Evolutionary conservation across 73 alveolate genomes (phyloP).

Genomic region (Effrenium voratum): DNA sequence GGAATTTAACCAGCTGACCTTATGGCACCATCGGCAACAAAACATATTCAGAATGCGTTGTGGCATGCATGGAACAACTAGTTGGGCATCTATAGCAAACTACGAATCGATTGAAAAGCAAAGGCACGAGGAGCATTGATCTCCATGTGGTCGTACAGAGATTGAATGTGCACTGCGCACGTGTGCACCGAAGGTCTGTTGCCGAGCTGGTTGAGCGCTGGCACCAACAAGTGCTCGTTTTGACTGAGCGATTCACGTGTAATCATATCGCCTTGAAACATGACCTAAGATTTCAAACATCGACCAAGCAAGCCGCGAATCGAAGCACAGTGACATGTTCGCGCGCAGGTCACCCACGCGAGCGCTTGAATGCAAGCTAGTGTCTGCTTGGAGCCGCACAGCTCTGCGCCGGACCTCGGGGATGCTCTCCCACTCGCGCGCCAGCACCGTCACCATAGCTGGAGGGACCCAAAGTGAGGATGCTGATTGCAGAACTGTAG

Average conservation of each 20-base stretch:
- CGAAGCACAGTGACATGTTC: no score
- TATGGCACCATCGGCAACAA: no score
- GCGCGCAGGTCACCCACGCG: no score
- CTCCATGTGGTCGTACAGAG: neutral
- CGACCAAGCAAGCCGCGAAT: no score
- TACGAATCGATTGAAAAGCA: neutral
- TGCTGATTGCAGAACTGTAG: no score
- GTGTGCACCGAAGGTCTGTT: neutral
- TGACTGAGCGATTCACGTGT: neutral
- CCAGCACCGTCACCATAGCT: neutral
- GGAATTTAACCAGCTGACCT: no score
- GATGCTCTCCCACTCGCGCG: neutral
- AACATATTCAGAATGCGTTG: no score
- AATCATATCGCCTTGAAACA: neutral
- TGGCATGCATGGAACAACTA: no score
- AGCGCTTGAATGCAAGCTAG: neutral
- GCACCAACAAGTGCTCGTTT: neutral
- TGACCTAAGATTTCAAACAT: neutral
- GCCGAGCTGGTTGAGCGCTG: neutral
- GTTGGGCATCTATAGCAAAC: no score
- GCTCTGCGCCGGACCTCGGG: conserved; percentile 20
- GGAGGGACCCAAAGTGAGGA: no score
- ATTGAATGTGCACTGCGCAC: neutral
- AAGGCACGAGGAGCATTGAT: neutral
- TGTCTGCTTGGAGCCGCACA: neutral